phyloP scores from a whole-genome alignment of 345 rosid species.

The Arabidopsis arenosa region DNA sequence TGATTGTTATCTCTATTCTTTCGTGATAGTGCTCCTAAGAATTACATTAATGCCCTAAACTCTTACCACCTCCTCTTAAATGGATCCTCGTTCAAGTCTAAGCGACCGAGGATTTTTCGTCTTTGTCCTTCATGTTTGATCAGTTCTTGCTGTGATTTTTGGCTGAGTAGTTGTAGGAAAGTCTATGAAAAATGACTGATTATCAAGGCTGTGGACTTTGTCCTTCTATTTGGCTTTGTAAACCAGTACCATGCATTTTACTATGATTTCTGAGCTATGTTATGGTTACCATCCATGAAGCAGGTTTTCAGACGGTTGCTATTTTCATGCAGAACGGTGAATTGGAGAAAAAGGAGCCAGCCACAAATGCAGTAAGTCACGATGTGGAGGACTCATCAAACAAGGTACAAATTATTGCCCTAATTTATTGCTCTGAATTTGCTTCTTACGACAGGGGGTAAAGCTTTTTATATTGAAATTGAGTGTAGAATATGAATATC shows the following conservation, averaged over 20 bases:
- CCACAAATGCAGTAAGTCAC: slow-evolving; percentile 51
- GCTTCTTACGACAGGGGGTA: slow-evolving; percentile 13
- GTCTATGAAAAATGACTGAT: slow-evolving; percentile 28
- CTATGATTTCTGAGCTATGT: slow-evolving; percentile 77
- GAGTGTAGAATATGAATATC: neutral
- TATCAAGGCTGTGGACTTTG: slow-evolving; percentile 34
- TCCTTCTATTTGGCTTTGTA: slow-evolving; percentile 38
- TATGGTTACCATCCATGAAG: slow-evolving; percentile 85
- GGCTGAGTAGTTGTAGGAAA: slow-evolving; percentile 22
- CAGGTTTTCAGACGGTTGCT: slow-evolving; percentile 99
- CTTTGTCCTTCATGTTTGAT: slow-evolving; percentile 24
- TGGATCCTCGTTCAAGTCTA: slow-evolving; percentile 25
- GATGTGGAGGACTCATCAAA: slow-evolving; percentile 70
- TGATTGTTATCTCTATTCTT: slow-evolving; percentile 26
- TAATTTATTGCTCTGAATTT: neutral
- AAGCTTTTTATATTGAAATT: neutral
- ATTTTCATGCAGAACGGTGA: slow-evolving; percentile 99
- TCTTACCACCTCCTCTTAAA: slow-evolving; percentile 24
- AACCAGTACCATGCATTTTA: slow-evolving; percentile 38
- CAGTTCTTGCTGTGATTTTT: slow-evolving; percentile 17
- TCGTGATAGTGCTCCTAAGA: slow-evolving; percentile 7
- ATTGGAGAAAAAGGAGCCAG: slow-evolving; percentile 56
- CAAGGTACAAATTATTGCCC: slow-evolving; percentile 57
- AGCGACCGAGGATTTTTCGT: neutral
- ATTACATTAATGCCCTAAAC: slow-evolving; percentile 7